Conservation (phyloP, 768 basidiomycete species). For the Hygrocybe coccinea region DNA sequence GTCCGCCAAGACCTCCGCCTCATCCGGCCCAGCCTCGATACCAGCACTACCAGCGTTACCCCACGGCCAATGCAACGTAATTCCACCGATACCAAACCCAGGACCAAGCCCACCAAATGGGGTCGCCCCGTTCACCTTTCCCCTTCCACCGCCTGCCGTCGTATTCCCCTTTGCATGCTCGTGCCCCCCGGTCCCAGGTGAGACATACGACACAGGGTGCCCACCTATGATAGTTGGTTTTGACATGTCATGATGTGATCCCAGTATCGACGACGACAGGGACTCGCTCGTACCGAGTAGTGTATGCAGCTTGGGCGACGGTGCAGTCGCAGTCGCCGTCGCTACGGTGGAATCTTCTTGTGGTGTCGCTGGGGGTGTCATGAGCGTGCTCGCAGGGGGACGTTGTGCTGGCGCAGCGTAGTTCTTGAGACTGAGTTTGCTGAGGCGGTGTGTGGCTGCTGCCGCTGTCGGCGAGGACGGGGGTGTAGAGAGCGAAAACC, state of each 20-base stretch:
- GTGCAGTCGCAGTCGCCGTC: too few relatives aligned
- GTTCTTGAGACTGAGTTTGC: slow-evolving; percentile 43
- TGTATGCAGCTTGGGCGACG: neutral
- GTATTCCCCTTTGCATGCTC: neutral
- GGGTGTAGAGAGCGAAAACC: neutral
- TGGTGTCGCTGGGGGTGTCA: neutral
- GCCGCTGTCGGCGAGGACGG: slow-evolving; percentile 8
- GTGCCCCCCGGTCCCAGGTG: neutral
- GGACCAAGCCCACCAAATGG: slow-evolving; percentile 1
- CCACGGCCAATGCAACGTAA: slow-evolving; percentile 11
- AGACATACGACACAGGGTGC: neutral
- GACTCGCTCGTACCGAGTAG: slow-evolving; percentile 1
- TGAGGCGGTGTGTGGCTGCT: slow-evolving; percentile 17
- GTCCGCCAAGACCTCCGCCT: slow-evolving; percentile 1
- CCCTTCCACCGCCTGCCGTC: neutral
- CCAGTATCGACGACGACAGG: neutral
- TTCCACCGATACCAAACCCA: neutral
- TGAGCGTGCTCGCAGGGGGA: slow-evolving; percentile 2
- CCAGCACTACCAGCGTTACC: neutral
- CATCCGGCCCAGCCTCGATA: neutral
- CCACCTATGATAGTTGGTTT: slow-evolving; percentile 1
- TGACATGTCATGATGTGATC: neutral
- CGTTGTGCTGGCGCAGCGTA: slow-evolving; percentile 43
- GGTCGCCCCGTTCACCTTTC: neutral
- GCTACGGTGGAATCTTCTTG: neutral